Base-by-base conservation (phyloP, 169 alveolate genomes). In the Cytauxzoon felis region DNA sequence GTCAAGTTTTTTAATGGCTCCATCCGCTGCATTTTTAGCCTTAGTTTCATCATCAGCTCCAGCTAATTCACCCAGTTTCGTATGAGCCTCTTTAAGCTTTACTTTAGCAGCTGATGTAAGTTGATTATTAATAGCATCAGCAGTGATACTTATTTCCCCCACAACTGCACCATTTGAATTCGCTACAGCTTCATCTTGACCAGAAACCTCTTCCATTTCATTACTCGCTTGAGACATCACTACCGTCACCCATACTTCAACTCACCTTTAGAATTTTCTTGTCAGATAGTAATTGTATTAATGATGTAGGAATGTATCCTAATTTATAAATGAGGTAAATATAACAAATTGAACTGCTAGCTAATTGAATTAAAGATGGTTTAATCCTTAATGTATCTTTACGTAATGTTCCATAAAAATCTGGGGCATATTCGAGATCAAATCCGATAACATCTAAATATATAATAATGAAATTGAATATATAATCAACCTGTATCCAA, bases 371-470 rank as follows among this genome's bases (percentile, higher is more conserved):
- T 7, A 76, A 56, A 2, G 86, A 63, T 5, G 86, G 86, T 11
- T 71, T 34, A 18, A 60, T 30, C 32, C 63, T 16, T 19, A 26
- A 61, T 54, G 27, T 16, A 13, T 56, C 43, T 9, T 16, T 23
- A 13, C 69, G 26, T 29, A 48, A 24, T n/a, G 65, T 41, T 30
- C 59, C 19, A 51, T 76, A 66, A 52, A 66, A 65, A 76, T 76
- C 86, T 3, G 81, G 80, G 9, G 59, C 75, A 38, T 64, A 65
- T 27, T 64, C 86, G 69, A 76, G 58, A 32, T 76, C 81, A 38
- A 64, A 64, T 8, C 81, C 81, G 29, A 66, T 59, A 26, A 60
- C 23, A 16, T 53, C 81, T 64, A 34, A 3, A 29, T 21, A 0
- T 7, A 13, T 0, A 1, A 9, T 9, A n/a, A 0, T 21, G 40